Evolutionary conservation across 805 yeast genomes (phyloP).

Genomic region (Yarrowia deformans): DNA sequence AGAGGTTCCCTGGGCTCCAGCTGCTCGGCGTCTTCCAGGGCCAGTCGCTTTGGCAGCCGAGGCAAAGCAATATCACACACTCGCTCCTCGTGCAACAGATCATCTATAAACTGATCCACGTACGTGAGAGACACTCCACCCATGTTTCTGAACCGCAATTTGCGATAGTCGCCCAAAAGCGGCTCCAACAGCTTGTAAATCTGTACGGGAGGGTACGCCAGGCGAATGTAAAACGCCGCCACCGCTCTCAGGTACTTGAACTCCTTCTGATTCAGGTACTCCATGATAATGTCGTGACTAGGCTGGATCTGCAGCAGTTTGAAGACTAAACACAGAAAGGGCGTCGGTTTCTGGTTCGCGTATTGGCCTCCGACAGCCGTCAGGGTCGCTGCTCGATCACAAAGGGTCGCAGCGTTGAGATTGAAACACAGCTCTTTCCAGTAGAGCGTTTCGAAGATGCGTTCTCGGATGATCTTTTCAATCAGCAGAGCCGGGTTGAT

Average conservation of each 20-base stretch:
- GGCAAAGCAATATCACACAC: conserved; percentile 81
- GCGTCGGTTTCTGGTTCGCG: conserved; percentile 65
- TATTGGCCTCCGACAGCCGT: conserved; percentile 66
- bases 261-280: conserved; percentile 64
- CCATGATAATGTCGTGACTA: conserved; percentile 59
- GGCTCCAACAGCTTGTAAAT: conserved; percentile 63
- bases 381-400: conserved; percentile 58
- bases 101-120: conserved; percentile 80
- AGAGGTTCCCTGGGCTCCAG: conserved; percentile 49
- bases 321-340: conserved; percentile 77
- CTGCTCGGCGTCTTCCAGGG: conserved; percentile 51
- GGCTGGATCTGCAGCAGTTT: conserved; percentile 83
- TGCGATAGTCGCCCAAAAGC: conserved; percentile 69
- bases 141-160: conserved; percentile 60
- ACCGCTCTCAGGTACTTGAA: conserved; percentile 82
- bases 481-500: conserved; percentile 59
- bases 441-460: conserved; percentile 62
- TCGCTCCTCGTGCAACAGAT: conserved; percentile 61
- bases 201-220: conserved; percentile 55
- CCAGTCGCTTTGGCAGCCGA: conserved; percentile 54
- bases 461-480: conserved; percentile 65
- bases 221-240: conserved; percentile 64
- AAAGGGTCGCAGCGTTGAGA: conserved; percentile 57
- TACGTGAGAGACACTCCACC: conserved; percentile 56
- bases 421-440: conserved; percentile 65